Evolutionary conservation across 257 asterid species (phyloP), one percentile per base, ranked within the genome.

Genomic region (Salvia miltiorrhiza): DNA sequence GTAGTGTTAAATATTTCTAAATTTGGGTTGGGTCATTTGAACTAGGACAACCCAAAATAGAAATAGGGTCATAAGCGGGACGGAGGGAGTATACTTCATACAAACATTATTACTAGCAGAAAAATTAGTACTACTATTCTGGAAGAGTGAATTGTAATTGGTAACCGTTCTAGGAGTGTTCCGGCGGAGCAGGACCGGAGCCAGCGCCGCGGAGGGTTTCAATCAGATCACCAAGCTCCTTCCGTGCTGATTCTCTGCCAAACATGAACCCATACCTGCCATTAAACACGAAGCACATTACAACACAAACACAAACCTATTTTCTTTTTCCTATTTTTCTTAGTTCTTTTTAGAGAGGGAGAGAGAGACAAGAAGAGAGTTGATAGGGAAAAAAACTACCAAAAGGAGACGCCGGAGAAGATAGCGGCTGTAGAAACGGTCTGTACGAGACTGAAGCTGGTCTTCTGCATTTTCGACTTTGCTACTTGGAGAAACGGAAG

Each of bases 201-300:
- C 79, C 79, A 63, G 85, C n/a, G 23, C 80, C 79, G 67, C 95
- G 90, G 52, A 92, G 97, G 81, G 52, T 69, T 64, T 89, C 93
- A 24, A 92, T 87, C 77, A 90, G 80, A 37, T 83, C 90, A 37
- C 77, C 80, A 30, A 93, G 92, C 79, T 90, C 97, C 77, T 87
- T 88, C 41, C 97, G 86, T 45, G 96, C 88, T 2, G 96, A 84
- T 64, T 93, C 98, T 81, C 94, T 74, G 12, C 97, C 97, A 72
- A 93, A 88, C 96, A 90, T 88, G 79, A 88, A 93, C 14, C 96
- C 98, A 43, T 90, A 93, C 97, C 97, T 93, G 69, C 63, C 13
- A 75, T 56, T 2, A 35, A 74, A 40, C 37, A 23, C 53, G 39
- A 41, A 41, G 37, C 40, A 10, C 21, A 26, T 39, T 62, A 53